Evolutionary conservation across 768 basidiomycete genomes (phyloP), one percentile per base, ranked within the genome.

Genomic region (Tephrocybe sp.): DNA sequence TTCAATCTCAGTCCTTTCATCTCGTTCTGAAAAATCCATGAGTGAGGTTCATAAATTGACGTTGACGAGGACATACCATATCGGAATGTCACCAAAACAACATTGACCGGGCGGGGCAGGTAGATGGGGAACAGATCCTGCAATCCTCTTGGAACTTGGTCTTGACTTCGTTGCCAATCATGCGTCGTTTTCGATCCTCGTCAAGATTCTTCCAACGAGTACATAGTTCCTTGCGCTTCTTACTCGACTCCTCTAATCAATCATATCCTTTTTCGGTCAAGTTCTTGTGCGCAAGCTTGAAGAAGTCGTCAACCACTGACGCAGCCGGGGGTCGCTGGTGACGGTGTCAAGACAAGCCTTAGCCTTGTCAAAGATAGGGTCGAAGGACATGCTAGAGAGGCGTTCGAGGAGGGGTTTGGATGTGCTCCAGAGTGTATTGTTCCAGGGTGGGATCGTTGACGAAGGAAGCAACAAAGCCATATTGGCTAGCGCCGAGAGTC

Each of bases 71-170:
- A 62, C 60, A 4, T 49, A 81, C 86, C 86, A 76, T 5, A 88
- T 86, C 9, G 86, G 86, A 12, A 88, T 65, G 45, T 79, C 77
- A 56, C 79, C 78, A 61, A 88, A 53, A n/a, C n/a, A 59, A 77
- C 66, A 23, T 52, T 57, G 47, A 86, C 61, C 1, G 79, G 27
- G 9, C 77, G 75, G 12, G 89, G 90, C 0, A 87, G 62, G 59
- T 91, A 91, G 13, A 91, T 85, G 57, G 84, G 87, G 71, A 89
- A 84, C 6, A 91, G 52, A 52, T 94, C 91, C 62, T 84, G 78
- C 84, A 83, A 88, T 74, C 79, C 0, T 67, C 54, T 27, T 76
- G 71, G 55, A 84, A 73, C 25, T 68, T 69, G 27, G 47, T 37
- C 62, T 76, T 75, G 24, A 88, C 57, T 4, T 52, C 52, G 1